Base-by-base conservation (phyloP, 1,139 yeast genomes). In the Pneumocystis murina region DNA sequence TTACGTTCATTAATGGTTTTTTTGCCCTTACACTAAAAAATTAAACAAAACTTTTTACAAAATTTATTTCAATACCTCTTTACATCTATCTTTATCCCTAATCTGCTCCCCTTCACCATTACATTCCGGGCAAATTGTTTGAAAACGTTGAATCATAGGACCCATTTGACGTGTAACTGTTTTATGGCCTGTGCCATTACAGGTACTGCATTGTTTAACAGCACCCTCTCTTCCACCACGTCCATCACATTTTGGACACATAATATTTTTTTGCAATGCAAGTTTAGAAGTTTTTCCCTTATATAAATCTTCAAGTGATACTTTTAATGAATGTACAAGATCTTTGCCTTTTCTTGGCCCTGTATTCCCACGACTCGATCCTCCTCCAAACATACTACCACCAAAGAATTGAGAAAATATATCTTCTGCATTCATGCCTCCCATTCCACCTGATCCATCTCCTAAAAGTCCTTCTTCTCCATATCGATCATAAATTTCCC, bases 81-180 rank as follows among this genome's bases (percentile, higher is more conserved):
- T 84, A 84, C 99, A 92, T 74, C 91, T 84, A 77, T 90, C 96
- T 79, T 87, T 87, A 66, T 91, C 82, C 75, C 86, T 85, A 74
- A 90, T 82, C 69, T 86, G 86, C 75, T 87, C 95, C 74, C 99
- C 99, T 67, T 86, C 81, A 74, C 97, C 98, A 70, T 83, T 79
- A 85, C 99, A 92, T 67, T 78, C 85, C 70, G 88, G 94, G 86
- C 99, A 92, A 65, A 84, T 85, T 58, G 95, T 85, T 79, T 92
- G 98, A 60, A 66, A 62, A 80, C 97, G 85, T 80, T 92, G 99
- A 72, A 92, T 86, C 94, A 92, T 90, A 69, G 96, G 97, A 70
- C 99, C 99, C 97, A 92, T 91, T 77, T 92, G 97, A 80, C 96
- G 87, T 65, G 97, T 89, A 71, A 91, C 86, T 71, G 92, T 86